A percentile compares a stretch with the other conserved stretches of the same genome.
These are phyloP conservation scores for Klebsormidium nitens DNA, from an alignment of 139 green algal genomes.

Conservation along the genomic window DNA sequence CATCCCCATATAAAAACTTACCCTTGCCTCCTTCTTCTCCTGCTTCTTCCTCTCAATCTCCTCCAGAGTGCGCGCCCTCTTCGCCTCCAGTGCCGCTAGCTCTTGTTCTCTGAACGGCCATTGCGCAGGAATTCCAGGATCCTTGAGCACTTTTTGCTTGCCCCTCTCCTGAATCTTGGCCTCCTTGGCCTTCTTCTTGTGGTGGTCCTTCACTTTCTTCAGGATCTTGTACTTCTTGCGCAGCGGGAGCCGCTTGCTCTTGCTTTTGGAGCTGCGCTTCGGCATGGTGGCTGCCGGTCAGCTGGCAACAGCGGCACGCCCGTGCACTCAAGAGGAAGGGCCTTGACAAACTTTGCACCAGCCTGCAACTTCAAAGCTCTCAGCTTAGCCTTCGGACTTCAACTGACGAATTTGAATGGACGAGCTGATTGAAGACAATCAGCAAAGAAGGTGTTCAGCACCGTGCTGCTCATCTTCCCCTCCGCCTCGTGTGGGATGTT, in stretches of 20 bases:
- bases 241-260: constrained; percentile 85
- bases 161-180: constrained; percentile 57
- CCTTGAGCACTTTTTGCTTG: constrained; percentile 53
- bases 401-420: too few species aligned
- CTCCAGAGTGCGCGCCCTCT: constrained; percentile 60
- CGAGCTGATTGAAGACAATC: too few species aligned
- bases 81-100: constrained; percentile 43
- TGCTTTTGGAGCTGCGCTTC: constrained; percentile 68
- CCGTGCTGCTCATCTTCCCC: too few species aligned
- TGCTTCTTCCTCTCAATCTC: constrained; percentile 73
- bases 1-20: constrained; percentile 1
- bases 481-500: too few species aligned
- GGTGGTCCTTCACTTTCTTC: constrained; percentile 81
- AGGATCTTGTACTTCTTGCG: constrained; percentile 94
- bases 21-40: constrained; percentile 43
- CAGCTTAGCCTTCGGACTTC: too few species aligned
- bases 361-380: too few species aligned
- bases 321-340: too few species aligned
- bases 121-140: constrained; percentile 83
- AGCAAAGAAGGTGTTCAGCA: too few species aligned
- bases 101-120: constrained; percentile 96
- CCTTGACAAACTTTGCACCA: too few species aligned
- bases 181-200: constrained; percentile 80
- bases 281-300: too few species aligned
- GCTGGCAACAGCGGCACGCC: too few species aligned